phyloP scores from a whole-genome alignment of 2,329 filamentous ascomycete genomes.

The Celoporthe dispersa region DNA sequence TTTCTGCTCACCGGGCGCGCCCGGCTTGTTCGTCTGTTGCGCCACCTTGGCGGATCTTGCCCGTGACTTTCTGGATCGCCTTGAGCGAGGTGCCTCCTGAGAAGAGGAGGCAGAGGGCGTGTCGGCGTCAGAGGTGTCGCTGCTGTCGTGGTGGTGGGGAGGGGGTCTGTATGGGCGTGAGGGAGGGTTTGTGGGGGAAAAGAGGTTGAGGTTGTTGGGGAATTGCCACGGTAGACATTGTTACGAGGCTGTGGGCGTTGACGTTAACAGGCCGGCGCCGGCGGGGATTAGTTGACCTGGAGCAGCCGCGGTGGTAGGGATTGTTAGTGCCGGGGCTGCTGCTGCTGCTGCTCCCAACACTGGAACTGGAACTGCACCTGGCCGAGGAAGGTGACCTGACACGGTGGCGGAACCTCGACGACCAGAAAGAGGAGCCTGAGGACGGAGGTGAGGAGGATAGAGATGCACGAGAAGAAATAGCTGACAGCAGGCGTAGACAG shows the following conservation, averaged over 20 bases:
- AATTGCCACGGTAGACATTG: constrained; percentile 38
- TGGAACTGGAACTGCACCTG: constrained; percentile 6
- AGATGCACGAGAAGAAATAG: not conserved
- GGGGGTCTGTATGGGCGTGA: constrained; percentile 5
- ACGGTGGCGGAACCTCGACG: not conserved
- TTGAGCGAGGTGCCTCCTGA: constrained; percentile 7
- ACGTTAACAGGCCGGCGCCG: constrained; percentile 18
- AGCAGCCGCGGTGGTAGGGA: not conserved
- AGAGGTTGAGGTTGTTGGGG: constrained; percentile 29
- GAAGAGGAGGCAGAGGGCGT: constrained; percentile 21
- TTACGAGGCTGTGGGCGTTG: constrained; percentile 15
- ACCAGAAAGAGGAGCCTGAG: not conserved
- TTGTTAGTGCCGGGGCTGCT: not conserved
- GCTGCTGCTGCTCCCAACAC: not conserved
- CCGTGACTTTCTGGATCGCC: constrained; percentile 21
- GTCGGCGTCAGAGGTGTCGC: constrained; percentile 10
- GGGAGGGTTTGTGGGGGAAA: constrained; percentile 28
- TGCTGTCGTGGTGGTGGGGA: not conserved
- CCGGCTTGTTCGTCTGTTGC: constrained; percentile 17
- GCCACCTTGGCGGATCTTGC: constrained; percentile 3
- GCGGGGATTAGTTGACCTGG: constrained; percentile 1
- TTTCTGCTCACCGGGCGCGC: constrained; percentile 20
- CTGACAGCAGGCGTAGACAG: not conserved
- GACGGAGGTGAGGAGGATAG: too few species aligned
- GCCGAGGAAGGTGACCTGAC: constrained; percentile 5